phyloP scores from a whole-genome alignment of 306 rosid genomes.

The Ziziphus jujuba region DNA sequence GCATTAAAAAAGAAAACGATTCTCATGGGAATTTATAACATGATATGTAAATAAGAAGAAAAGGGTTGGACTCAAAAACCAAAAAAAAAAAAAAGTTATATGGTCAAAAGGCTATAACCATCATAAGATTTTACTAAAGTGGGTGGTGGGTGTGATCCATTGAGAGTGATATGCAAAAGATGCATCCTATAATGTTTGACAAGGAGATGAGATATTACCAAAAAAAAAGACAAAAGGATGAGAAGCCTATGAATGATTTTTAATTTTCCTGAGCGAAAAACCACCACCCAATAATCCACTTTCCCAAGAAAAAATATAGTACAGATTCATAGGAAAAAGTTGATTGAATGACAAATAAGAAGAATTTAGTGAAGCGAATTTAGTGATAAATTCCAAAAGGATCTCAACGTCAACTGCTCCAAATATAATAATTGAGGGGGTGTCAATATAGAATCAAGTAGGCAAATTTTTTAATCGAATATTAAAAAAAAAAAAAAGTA shows the following conservation, averaged over 20 bases:
- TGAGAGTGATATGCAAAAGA: slow-evolving; percentile 29
- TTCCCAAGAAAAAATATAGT: slow-evolving; percentile 13
- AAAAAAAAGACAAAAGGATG: slow-evolving; percentile 27
- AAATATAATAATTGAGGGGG: slow-evolving; percentile 12
- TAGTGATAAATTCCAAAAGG: slow-evolving; percentile 18
- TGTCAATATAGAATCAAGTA: neutral
- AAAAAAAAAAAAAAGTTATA: neutral
- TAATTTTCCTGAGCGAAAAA: neutral
- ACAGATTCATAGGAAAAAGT: slow-evolving; percentile 21
- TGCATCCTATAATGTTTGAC: slow-evolving; percentile 26
- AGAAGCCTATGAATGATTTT: slow-evolving; percentile 7
- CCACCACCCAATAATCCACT: slow-evolving; percentile 27
- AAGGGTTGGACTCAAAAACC: too few species aligned
- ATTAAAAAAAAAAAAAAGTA: neutral
- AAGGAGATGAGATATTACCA: slow-evolving; percentile 23
- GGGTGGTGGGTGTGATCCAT: slow-evolving; percentile 21
- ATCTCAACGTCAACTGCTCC: slow-evolving; percentile 26
- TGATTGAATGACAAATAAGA: slow-evolving; percentile 23
- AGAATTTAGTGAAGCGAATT: slow-evolving; percentile 26
- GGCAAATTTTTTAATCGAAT: neutral
- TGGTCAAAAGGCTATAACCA: neutral
- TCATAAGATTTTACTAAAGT: slow-evolving; percentile 11
- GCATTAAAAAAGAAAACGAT: neutral
- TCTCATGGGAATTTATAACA: neutral
- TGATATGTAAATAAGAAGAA: neutral